Evolutionary conservation across 257 asterid genomes (phyloP), one percentile per base, ranked within the genome.

Genomic region (Fraxinus quadrangulata): DNA sequence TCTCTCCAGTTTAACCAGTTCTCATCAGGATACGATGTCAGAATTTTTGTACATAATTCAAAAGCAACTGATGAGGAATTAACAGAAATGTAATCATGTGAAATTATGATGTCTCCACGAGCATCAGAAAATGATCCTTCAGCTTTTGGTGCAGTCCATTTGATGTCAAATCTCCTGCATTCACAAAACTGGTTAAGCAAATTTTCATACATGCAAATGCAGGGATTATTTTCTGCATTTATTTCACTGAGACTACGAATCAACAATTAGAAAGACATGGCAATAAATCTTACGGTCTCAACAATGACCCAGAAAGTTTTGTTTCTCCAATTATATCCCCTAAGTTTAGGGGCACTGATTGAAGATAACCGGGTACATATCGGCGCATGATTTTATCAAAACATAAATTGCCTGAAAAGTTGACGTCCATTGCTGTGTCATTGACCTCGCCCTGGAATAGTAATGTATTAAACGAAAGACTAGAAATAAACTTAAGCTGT

Each of bases 101-200:
- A 90, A 79, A 96, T 89, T 85, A 96, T 92, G 83, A 96, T 90
- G 89, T 96, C 99, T 83, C 99, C 99, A 80, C 98, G 99, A 71
- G 99, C 99, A 92, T 93, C 99, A 75, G 91, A 85, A 80, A 96
- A 91, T 76, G 99, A 96, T 75, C 99, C 97, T 86, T 93, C 98
- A 73, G 99, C 98, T 88, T 86, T 90, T 75, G 97, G 98, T 47
- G 99, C 99, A 51, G 91, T 92, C 99, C 99, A 96, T 83, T 96
- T 96, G 84, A 96, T 92, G 87, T 96, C 99, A 84, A 96, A 93
- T 81, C 97, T 90, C 92, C 99, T 96, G 72, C 85, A 85, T 67
- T 54, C 28, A 70, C 45, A 87, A 61, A 67, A 36, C 67, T 54
- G 33, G n/a, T 37, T 11, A 19, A 65, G 84, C 71, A 82, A 77